Evolutionary conservation across 345 rosid species (phyloP).

Genomic region (Gossypium arboreum): DNA sequence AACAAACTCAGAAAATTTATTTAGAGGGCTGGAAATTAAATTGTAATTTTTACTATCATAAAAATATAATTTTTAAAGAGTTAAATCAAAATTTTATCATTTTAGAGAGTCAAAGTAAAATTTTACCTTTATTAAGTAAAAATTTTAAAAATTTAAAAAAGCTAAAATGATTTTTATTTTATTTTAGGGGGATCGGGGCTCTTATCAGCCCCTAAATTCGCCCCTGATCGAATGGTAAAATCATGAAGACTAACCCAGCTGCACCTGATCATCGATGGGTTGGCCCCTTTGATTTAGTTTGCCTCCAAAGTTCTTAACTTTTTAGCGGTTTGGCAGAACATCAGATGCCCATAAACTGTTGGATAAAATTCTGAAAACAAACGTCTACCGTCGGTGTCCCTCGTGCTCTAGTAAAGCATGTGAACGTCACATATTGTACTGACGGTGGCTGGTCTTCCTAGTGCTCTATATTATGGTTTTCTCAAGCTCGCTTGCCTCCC

Average conservation of each 20-base stretch:
- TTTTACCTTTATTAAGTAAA: too few species aligned
- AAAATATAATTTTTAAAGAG: too few species aligned
- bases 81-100: too few species aligned
- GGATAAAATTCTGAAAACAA: slow-evolving; percentile 11
- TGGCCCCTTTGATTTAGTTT: slow-evolving; percentile 27
- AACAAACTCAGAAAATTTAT: too few species aligned
- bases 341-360: slow-evolving; percentile 25
- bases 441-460: slow-evolving; percentile 8
- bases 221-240: slow-evolving; percentile 27
- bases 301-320: slow-evolving; percentile 47
- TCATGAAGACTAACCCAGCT: slow-evolving; percentile 52
- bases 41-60: too few species aligned
- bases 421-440: slow-evolving; percentile 32
- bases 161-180: accelerated
- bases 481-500: background rate
- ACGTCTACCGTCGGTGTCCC: slow-evolving; percentile 40
- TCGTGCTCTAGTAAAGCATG: too few species aligned
- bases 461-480: background rate
- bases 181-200: too few species aligned
- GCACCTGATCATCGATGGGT: slow-evolving; percentile 45
- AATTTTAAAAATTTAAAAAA: too few species aligned
- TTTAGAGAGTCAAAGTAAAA: too few species aligned
- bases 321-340: slow-evolving; percentile 43
- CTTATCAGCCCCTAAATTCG: too few species aligned
- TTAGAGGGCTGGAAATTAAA: too few species aligned